Evolutionary conservation across 2,329 filamentous ascomycete species (phyloP), one percentile per base, ranked within the genome.

Genomic region (Fusarium austroafricanum): DNA sequence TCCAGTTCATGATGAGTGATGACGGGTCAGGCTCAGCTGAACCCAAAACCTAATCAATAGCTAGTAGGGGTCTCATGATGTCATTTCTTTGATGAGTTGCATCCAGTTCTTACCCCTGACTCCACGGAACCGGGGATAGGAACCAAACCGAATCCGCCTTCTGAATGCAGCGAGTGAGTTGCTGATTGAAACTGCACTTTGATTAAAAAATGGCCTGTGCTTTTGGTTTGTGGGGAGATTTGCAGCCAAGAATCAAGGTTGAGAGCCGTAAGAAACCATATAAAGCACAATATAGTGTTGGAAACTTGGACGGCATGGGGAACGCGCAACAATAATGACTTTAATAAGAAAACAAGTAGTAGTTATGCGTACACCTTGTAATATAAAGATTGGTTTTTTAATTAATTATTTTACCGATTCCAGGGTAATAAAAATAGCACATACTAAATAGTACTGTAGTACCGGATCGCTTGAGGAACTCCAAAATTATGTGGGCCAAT

Each of bases 11-110:
- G 15, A 17, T 9, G 33, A 31, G 18, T 35, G 15, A 17, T 9
- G 33, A 31, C 29, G 10, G 29, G 7, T 28, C 29, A 44, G 45
- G 50, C 49, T 42, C 50, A 63, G 61, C 57, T 70, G 67, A 64
- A 51, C 66, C 45, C 42, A 56, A 58, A 61, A 49, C 55, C 52
- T 52, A 64, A 63, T 55, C 21, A 51, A 21, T 42, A 28, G 40
- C 28, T 61, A 47, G 55, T 67, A 61, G 43, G 67, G 57, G 70
- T 68, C 55, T 57, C 56, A 74, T 74, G 72, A 74, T 74, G 72
- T 74, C 72, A 74, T 74, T 74, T 9, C 23, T 49, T 28, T 37
- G 51, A 42, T 54, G 52, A 38, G 52, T 40, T 31, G 56, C 54
- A 58, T 33, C 60, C 53, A 64, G 38, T 49, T 64, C 26, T 15